Percentiles rank a stretch among this genome's conserved stretches.
These are phyloP conservation scores for Prunus padus DNA, from an alignment of 306 rosid genomes.

Conservation along the genomic window DNA sequence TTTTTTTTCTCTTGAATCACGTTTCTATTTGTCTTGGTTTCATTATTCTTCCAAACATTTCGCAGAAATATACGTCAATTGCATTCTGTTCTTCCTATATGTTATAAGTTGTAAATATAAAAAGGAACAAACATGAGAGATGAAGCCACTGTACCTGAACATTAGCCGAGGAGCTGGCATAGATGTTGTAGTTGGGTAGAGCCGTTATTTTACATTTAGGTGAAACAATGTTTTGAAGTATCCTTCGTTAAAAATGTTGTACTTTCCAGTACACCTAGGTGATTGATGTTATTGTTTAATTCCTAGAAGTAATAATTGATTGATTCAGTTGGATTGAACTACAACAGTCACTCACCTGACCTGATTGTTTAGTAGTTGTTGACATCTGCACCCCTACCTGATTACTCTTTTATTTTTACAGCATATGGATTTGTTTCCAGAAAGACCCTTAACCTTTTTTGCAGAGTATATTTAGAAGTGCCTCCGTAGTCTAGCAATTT, in stretches of 20 bases:
- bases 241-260: not conserved
- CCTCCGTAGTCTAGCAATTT: not conserved
- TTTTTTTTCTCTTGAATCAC: not conserved
- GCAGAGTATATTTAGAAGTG: not conserved
- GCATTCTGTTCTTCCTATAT: not conserved
- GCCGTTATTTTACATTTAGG: not conserved
- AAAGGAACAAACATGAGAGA: no score
- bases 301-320: not conserved
- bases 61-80: not conserved
- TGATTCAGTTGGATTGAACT: not conserved
- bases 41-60: not conserved
- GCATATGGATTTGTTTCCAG: not conserved
- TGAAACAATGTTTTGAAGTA: not conserved
- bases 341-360: not conserved
- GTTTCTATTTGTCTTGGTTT: not conserved
- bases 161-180: not conserved
- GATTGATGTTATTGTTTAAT: not conserved
- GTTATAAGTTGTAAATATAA: not conserved
- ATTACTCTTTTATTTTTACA: not conserved
- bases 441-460: not conserved
- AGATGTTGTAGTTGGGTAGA: not conserved
- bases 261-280: conserved; percentile 1
- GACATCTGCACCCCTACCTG: not conserved
- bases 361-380: conserved; percentile 1
- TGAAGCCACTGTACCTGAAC: not conserved